phyloP scores from a whole-genome alignment of 306 rosid genomes.

The Trifolium fragiferum region DNA sequence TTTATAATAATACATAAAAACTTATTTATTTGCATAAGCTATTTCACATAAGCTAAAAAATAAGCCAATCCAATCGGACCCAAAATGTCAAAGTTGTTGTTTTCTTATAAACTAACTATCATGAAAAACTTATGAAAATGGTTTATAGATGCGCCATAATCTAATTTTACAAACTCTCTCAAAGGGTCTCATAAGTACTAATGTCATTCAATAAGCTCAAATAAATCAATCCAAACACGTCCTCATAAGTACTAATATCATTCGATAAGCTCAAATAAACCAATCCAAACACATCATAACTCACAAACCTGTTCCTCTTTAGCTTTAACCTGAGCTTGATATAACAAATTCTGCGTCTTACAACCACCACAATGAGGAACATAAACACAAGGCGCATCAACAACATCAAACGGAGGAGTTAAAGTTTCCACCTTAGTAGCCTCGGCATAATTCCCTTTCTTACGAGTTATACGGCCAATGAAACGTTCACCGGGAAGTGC shows the following conservation, averaged over 20 bases:
- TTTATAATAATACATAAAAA: too few species aligned
- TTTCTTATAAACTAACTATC: too few species aligned
- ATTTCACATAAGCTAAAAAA: too few species aligned
- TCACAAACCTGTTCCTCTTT: conserved; percentile 86
- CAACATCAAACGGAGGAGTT: conserved; percentile 77
- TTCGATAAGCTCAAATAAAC: background rate
- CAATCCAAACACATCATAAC: conserved; percentile 25
- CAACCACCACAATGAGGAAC: conserved; percentile 93
- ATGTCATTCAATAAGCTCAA: background rate
- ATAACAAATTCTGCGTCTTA: conserved; percentile 80
- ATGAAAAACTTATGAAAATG: background rate
- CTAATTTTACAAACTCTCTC: background rate
- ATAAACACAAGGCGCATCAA: conserved; percentile 92
- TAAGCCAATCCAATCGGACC: too few species aligned
- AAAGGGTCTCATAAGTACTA: background rate
- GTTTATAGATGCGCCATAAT: background rate
- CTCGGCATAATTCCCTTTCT: conserved; percentile 86
- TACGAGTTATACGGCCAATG: conserved; percentile 83
- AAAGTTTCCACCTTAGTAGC: conserved; percentile 77
- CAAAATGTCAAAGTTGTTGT: too few species aligned
- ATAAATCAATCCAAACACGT: background rate
- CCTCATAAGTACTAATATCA: background rate
- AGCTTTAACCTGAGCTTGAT: conserved; percentile 82
- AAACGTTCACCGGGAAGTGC: conserved; percentile 95
- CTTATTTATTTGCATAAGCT: too few species aligned